Evolutionary conservation across 768 basidiomycete genomes (phyloP).

Genomic region (Aureoboletus auriporus): DNA sequence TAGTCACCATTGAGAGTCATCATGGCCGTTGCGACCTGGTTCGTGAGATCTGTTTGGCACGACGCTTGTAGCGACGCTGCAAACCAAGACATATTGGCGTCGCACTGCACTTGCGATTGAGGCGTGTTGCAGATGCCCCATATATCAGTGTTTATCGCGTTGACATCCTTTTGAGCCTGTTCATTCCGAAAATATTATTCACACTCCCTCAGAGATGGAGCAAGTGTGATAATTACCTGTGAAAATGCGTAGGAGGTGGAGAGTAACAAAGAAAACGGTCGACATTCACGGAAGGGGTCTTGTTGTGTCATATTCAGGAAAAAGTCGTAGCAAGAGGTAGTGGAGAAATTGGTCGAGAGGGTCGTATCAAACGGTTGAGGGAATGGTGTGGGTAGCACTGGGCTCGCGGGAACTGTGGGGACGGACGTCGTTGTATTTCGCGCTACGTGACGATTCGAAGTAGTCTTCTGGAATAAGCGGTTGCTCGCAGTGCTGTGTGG

Average conservation of each 20-base stretch:
- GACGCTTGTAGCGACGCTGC: constrained; percentile 41
- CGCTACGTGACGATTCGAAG: neutral
- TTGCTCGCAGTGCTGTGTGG: constrained; percentile 29
- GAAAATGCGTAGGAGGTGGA: constrained; percentile 52
- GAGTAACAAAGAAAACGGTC: constrained; percentile 68
- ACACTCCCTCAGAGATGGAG: neutral
- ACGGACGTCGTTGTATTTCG: constrained; percentile 14
- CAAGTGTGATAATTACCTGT: constrained; percentile 37
- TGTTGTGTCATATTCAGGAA: constrained; percentile 71
- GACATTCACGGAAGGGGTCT: constrained; percentile 62
- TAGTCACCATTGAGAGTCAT: constrained; percentile 53
- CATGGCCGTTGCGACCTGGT: constrained; percentile 48
- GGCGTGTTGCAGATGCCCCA: constrained; percentile 81
- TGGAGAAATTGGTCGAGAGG: constrained; percentile 63
- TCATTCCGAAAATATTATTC: constrained; percentile 6
- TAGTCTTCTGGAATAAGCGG: constrained; percentile 9
- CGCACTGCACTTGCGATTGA: constrained; percentile 45
- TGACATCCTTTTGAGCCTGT: constrained; percentile 64
- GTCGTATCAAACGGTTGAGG: constrained; percentile 70
- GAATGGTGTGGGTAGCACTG: constrained; percentile 68
- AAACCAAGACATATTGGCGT: constrained; percentile 66
- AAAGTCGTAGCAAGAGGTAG: constrained; percentile 60
- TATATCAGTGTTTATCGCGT: constrained; percentile 60
- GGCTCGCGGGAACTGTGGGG: constrained; percentile 29
- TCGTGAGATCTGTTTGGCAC: constrained; percentile 55